Percentiles rank a stretch among this genome's conserved stretches.
phyloP scores from a whole-genome alignment of 2,329 filamentous ascomycete genomes.

The Sporothrix dimorphospora region DNA sequence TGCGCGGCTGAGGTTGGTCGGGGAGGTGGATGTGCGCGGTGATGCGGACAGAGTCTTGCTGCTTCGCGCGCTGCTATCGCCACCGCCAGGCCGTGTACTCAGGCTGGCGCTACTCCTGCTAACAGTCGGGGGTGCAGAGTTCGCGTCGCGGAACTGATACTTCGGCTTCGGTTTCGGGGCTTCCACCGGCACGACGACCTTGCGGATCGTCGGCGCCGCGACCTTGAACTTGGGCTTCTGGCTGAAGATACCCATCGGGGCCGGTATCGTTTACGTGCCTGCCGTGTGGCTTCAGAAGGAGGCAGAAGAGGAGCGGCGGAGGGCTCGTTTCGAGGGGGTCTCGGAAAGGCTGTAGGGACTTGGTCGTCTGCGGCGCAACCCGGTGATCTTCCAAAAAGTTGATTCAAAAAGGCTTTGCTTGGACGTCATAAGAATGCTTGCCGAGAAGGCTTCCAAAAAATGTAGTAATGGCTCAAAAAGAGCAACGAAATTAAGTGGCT shows the following conservation, averaged over 20 bases:
- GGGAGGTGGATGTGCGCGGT: conserved; percentile 34
- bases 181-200: conserved; percentile 56
- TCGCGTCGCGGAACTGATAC: conserved; percentile 35
- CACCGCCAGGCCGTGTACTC: conserved; percentile 37
- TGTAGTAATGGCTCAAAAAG: neutral
- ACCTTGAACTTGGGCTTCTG: conserved; percentile 56
- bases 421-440: conserved; percentile 5
- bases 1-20: conserved; percentile 26
- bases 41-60: conserved; percentile 28
- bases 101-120: conserved; percentile 38
- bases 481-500: neutral
- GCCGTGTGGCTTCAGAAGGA: neutral
- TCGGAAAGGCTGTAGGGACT: neutral
- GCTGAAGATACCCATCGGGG: conserved; percentile 47
- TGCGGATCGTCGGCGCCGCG: conserved; percentile 54
- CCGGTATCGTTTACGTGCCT: too few species aligned
- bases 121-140: conserved; percentile 16
- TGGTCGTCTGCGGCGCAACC: neutral
- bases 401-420: neutral
- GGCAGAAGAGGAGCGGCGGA: neutral
- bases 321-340: neutral
- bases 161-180: conserved; percentile 45
- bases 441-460: neutral
- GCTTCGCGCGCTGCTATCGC: conserved; percentile 45
- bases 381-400: neutral